Conservation (phyloP, 2,329 filamentous ascomycete species). For the Alternaria tenuissima region DNA sequence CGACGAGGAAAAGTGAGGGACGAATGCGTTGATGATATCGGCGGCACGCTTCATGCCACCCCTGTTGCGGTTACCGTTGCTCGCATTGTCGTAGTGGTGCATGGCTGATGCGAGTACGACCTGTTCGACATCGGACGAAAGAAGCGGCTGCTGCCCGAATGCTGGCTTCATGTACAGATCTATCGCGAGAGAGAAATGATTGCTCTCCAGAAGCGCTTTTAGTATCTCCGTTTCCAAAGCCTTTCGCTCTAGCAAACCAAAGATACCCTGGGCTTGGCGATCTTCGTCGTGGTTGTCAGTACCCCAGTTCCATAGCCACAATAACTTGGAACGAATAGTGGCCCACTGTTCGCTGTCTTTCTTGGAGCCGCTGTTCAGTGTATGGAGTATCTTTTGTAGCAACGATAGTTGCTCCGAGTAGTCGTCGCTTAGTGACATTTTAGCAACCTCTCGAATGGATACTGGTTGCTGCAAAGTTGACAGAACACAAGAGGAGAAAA, state of each 20-base stretch:
- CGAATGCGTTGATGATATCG: slow-evolving; percentile 67
- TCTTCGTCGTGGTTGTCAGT: slow-evolving; percentile 54
- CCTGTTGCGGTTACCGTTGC: slow-evolving; percentile 78
- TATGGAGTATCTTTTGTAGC: slow-evolving; percentile 66
- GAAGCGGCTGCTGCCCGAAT: slow-evolving; percentile 59
- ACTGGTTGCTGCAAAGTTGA: slow-evolving; percentile 52
- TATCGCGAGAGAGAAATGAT: slow-evolving; percentile 69
- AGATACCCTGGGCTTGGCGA: slow-evolving; percentile 58
- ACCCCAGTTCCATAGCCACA: slow-evolving; percentile 80
- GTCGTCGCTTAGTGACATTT: slow-evolving; percentile 70
- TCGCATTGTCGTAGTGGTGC: slow-evolving; percentile 80
- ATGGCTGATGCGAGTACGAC: slow-evolving; percentile 71
- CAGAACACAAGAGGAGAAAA: slow-evolving; percentile 59
- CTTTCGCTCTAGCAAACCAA: slow-evolving; percentile 66
- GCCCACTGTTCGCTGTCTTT: slow-evolving; percentile 64
- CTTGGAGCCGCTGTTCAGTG: slow-evolving; percentile 61
- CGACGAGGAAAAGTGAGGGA: slow-evolving; percentile 63
- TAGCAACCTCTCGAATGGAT: slow-evolving; percentile 57
- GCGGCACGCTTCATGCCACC: slow-evolving; percentile 80
- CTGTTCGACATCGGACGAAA: slow-evolving; percentile 62
- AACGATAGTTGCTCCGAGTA: slow-evolving; percentile 70
- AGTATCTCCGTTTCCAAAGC: slow-evolving; percentile 76
- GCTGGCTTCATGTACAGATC: slow-evolving; percentile 67
- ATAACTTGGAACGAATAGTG: slow-evolving; percentile 67
- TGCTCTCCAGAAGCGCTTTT: slow-evolving; percentile 69